Evolutionary conservation across 257 asterid species (phyloP).

Genomic region (Lycium ferocissimum): DNA sequence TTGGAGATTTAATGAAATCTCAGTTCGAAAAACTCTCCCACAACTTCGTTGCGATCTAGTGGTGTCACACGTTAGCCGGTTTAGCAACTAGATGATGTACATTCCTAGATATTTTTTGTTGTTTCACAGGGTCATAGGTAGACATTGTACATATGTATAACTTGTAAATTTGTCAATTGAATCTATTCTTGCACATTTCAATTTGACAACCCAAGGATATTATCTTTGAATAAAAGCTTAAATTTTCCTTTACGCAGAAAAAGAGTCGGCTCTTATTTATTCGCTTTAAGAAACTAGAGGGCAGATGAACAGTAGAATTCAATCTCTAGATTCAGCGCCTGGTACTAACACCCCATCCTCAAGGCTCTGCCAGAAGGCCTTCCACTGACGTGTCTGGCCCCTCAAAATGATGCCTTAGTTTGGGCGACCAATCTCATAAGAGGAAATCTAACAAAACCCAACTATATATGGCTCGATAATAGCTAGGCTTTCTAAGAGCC

Average conservation of each 20-base stretch:
- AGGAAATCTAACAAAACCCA: neutral
- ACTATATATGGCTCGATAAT: neutral
- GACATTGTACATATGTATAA: constrained; percentile 26
- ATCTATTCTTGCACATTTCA: constrained; percentile 4
- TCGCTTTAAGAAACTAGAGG: neutral
- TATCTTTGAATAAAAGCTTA: constrained; percentile 13
- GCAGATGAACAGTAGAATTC: neutral
- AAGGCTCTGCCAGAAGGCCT: too few relatives aligned
- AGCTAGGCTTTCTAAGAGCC: neutral
- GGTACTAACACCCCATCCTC: too few relatives aligned
- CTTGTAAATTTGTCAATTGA: neutral
- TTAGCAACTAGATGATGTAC: constrained; percentile 31
- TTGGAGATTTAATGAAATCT: constrained; percentile 30
- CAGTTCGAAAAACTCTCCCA: constrained; percentile 29
- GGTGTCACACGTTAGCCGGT: neutral
- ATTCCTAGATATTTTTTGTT: neutral
- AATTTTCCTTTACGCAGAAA: neutral
- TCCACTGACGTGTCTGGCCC: neutral
- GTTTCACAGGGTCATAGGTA: neutral
- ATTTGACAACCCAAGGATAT: constrained; percentile 1
- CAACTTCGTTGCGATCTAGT: constrained; percentile 24
- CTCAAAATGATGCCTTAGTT: constrained; percentile 2
- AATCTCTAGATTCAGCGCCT: neutral
- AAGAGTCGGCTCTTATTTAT: neutral
- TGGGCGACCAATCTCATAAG: neutral